Evolutionary conservation across 768 basidiomycete genomes (phyloP).

Genomic region (Austroboletus eburneus): DNA sequence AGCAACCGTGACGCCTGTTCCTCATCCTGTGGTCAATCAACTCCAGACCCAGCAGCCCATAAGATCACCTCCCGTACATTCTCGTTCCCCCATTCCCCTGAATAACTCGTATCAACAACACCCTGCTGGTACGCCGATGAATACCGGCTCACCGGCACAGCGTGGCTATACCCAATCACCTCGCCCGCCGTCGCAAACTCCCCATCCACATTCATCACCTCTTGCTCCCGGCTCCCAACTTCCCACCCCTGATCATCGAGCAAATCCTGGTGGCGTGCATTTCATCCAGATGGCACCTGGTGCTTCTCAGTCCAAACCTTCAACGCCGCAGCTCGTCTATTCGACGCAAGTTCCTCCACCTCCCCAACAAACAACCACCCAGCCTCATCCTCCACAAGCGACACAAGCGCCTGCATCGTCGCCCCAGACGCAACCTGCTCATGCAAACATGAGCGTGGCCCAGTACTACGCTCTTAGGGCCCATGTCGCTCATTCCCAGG

Average conservation of each 20-base stretch:
- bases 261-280: constrained; percentile 19
- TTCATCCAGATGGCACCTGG: constrained; percentile 26
- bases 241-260: constrained; percentile 23
- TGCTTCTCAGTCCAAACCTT: constrained; percentile 24
- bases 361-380: constrained; percentile 19
- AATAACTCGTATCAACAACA: constrained; percentile 22
- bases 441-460: constrained; percentile 9
- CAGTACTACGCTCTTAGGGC: constrained; percentile 21
- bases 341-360: constrained; percentile 16
- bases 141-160: constrained; percentile 27
- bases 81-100: constrained; percentile 24
- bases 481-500: constrained; percentile 12
- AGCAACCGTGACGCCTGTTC: constrained; percentile 29
- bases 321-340: constrained; percentile 28
- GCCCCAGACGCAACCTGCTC: constrained; percentile 19
- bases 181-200: constrained; percentile 30
- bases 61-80: constrained; percentile 28
- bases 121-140: constrained; percentile 15
- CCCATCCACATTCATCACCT: constrained; percentile 29
- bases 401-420: constrained; percentile 20
- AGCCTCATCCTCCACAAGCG: constrained; percentile 21
- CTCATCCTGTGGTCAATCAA: constrained; percentile 32
- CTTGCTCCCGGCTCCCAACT: constrained; percentile 27
- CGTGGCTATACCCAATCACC: constrained; percentile 34
- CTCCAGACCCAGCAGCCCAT: constrained; percentile 28